These are phyloP conservation scores for Aspergillus indologenus DNA, from an alignment of 495 filamentous ascomycete genomes.

Conservation along the genomic window DNA sequence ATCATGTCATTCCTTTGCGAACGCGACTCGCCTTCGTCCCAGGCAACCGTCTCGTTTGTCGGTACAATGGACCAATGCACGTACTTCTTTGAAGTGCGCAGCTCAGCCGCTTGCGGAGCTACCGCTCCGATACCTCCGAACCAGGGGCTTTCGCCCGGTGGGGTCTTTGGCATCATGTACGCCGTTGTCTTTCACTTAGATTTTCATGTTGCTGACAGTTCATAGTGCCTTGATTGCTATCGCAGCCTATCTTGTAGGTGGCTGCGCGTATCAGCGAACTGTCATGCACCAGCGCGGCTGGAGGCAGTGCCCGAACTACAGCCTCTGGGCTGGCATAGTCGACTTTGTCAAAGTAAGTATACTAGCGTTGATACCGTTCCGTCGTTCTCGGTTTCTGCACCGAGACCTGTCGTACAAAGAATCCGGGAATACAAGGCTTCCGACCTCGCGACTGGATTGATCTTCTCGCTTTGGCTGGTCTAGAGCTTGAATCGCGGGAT, in stretches of 20 bases:
- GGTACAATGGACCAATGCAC: conserved; percentile 84
- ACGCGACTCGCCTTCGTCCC: conserved; percentile 58
- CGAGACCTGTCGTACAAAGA: conserved; percentile 25
- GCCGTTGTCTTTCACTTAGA: conserved; percentile 22
- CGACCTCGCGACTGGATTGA: conserved; percentile 40
- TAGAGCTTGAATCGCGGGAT: conserved; percentile 6
- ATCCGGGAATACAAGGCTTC: conserved; percentile 24
- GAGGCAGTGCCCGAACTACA: conserved; percentile 93
- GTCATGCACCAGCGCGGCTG: conserved; percentile 94
- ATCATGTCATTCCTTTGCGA: conserved; percentile 94
- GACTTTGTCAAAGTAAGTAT: conserved; percentile 76
- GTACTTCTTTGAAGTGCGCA: conserved; percentile 97
- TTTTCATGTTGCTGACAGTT: conserved; percentile 16
- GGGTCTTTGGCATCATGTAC: conserved; percentile 90
- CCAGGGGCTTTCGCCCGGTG: conserved; percentile 73
- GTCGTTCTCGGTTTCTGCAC: conserved; percentile 21
- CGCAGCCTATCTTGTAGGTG: conserved; percentile 84
- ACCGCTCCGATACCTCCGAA: conserved; percentile 57
- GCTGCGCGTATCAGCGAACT: conserved; percentile 90
- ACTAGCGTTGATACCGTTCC: conserved; percentile 33
- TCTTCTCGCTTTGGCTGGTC: conserved; percentile 27
- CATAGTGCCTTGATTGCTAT: conserved; percentile 64
- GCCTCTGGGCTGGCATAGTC: conserved; percentile 84
- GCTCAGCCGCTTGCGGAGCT: conserved; percentile 76
- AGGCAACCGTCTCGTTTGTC: conserved; percentile 73